phyloP scores from a whole-genome alignment of 345 rosid species.

The Eucalyptus brandiana region DNA sequence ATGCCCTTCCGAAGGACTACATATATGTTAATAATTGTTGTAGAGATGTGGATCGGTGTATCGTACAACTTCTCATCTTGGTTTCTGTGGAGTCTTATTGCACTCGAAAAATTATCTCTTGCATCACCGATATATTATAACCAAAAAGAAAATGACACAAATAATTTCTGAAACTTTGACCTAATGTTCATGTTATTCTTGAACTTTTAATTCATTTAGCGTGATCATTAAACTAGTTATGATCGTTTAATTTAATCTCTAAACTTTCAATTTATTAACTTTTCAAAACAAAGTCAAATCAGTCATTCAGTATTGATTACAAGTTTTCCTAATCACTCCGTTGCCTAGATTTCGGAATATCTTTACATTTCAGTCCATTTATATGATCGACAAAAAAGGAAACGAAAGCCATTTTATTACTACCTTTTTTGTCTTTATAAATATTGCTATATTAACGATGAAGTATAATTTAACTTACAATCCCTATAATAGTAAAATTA shows the following conservation, averaged over 20 bases:
- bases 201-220: not conserved
- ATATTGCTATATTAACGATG: not conserved
- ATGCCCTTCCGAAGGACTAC: not conserved
- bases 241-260: not conserved
- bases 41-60: not conserved
- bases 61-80: not conserved
- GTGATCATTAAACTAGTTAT: rapidly evolving
- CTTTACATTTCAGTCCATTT: not conserved
- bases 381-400: not conserved
- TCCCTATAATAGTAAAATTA: not conserved
- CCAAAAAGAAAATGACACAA: not conserved
- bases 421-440: not conserved
- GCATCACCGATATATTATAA: not conserved
- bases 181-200: not conserved
- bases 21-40: not conserved
- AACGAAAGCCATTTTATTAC: not conserved
- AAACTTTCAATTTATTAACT: not conserved
- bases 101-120: not conserved
- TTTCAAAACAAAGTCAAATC: not conserved
- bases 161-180: not conserved
- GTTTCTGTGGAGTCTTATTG: not conserved
- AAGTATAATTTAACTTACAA: not conserved
- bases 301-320: not conserved
- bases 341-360: not conserved
- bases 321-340: not conserved